Evolutionary conservation across 2,329 filamentous ascomycete species (phyloP), one percentile per base, ranked within the genome.

Genomic region (Apiospora kogelbergensis): DNA sequence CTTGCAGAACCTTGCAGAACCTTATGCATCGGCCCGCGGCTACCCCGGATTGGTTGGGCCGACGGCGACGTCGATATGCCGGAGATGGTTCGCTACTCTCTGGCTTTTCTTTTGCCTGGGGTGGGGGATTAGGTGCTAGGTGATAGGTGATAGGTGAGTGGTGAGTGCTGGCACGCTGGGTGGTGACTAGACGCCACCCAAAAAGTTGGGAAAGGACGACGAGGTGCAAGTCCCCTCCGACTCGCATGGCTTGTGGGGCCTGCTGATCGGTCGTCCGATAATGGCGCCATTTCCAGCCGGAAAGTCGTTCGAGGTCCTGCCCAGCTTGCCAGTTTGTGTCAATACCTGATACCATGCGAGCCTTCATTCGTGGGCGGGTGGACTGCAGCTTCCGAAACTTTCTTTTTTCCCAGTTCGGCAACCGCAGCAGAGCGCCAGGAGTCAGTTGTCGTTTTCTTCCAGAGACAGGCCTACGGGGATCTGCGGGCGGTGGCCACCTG

Each of bases 21-120:
- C 30, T 60, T 60, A 60, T 60, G 53, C 53, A 60, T 22, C 53
- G 53, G 53, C 53, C 53, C 53, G 53, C 30, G 53, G 53, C 53
- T 60, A 60, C 53, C 53, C 53, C 53, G 30, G 53, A 60, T 30
- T 60, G 26, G 30, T 30, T 37, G 17, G 53, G 26, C 53, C 30
- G 17, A 57, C 17, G 7, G 20, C 26, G 15, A 57, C 2, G 26
- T 57, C 30, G 53, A 60, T 60, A 60, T 60, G 37, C 53, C 53
- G 53, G 53, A 60, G 53, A 37, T n/a, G 53, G 20, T n/a, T 60
- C 53, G 53, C 30, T 60, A 57, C 40, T 42, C 33, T 10, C 33
- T 57, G 3, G n/a, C 20, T 30, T 3, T 15, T 15, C 11, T 15
- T 53, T 17, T 33, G 17, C 48, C 48, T 30, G 48, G 48, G 24